phyloP scores from a whole-genome alignment of 371 early-diverging fungal genomes.

The Zychaea mexicana region DNA sequence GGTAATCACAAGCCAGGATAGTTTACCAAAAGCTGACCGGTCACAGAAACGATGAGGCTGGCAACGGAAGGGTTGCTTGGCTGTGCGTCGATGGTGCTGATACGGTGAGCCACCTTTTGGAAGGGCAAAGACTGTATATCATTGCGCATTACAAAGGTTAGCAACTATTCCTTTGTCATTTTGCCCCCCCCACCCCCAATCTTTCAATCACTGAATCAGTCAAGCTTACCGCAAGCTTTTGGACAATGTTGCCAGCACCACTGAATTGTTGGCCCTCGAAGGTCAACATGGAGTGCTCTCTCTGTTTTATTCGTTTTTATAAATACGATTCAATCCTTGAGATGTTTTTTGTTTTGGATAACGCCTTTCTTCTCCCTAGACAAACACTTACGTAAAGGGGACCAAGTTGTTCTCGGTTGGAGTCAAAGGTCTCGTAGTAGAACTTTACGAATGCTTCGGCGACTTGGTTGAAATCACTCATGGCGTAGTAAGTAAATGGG shows the following conservation, averaged over 20 bases:
- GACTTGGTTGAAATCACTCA: slow-evolving; percentile 51
- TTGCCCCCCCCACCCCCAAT: too few relatives aligned
- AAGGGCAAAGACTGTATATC: slow-evolving; percentile 75
- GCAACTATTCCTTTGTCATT: too few relatives aligned
- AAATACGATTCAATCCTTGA: neutral
- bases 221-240: slow-evolving; percentile 77
- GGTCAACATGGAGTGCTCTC: slow-evolving; percentile 79
- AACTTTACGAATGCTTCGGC: slow-evolving; percentile 76
- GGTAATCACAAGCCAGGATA: slow-evolving; percentile 2
- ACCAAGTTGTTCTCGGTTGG: slow-evolving; percentile 58
- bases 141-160: neutral
- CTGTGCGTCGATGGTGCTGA: slow-evolving; percentile 81
- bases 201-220: too few relatives aligned
- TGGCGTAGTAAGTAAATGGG: slow-evolving; percentile 9
- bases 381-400: slow-evolving; percentile 78
- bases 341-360: neutral
- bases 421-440: slow-evolving; percentile 88
- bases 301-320: slow-evolving; percentile 41
- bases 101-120: slow-evolving; percentile 67
- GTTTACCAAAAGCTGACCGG: slow-evolving; percentile 83
- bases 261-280: slow-evolving; percentile 77
- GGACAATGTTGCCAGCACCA: slow-evolving; percentile 65
- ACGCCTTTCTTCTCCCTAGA: neutral
- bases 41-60: slow-evolving; percentile 80
- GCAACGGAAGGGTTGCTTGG: slow-evolving; percentile 54